Conservation (phyloP, 495 filamentous ascomycete genomes). For the Peziza echinospora region DNA sequence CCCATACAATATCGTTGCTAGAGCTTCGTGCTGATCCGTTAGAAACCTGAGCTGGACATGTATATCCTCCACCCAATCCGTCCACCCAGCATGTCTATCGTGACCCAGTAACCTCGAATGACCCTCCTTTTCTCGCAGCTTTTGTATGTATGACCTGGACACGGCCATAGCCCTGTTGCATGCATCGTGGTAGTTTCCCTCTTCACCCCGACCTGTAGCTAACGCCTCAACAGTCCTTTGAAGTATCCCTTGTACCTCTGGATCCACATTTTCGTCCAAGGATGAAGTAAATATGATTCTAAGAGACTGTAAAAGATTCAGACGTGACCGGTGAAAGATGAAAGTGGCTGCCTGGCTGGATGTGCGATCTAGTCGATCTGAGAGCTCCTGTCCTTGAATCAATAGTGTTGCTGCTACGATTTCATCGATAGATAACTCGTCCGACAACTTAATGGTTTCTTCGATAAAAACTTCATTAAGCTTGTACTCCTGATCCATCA, state of each 20-base stretch:
- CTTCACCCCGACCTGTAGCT: slow-evolving; percentile 18
- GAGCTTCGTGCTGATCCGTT: slow-evolving; percentile 64
- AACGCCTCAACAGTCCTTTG: slow-evolving; percentile 3
- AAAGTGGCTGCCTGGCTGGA: slow-evolving; percentile 53
- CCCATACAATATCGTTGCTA: slow-evolving; percentile 53
- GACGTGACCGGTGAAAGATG: slow-evolving; percentile 60
- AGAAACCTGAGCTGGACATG: slow-evolving; percentile 52
- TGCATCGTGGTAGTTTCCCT: slow-evolving; percentile 22
- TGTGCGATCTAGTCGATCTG: slow-evolving; percentile 41
- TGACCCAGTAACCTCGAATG: slow-evolving; percentile 47
- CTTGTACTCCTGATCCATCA: slow-evolving; percentile 51
- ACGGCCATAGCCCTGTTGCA: slow-evolving; percentile 35
- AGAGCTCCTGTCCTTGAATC: slow-evolving; percentile 42
- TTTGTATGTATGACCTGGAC: slow-evolving; percentile 49
- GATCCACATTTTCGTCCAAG: slow-evolving; percentile 33
- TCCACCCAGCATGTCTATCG: slow-evolving; percentile 31
- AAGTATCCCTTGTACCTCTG: slow-evolving; percentile 20
- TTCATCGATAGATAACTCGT: slow-evolving; percentile 78
- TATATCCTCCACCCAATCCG: slow-evolving; percentile 44
- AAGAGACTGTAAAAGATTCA: slow-evolving; percentile 59
- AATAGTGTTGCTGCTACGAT: slow-evolving; percentile 55
- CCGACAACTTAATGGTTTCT: slow-evolving; percentile 52
- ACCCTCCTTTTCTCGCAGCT: slow-evolving; percentile 46
- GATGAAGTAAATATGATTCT: slow-evolving; percentile 48
- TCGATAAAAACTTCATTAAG: slow-evolving; percentile 76